phyloP scores from a whole-genome alignment of 805 yeast genomes.

The Cephaloascus albidus region DNA sequence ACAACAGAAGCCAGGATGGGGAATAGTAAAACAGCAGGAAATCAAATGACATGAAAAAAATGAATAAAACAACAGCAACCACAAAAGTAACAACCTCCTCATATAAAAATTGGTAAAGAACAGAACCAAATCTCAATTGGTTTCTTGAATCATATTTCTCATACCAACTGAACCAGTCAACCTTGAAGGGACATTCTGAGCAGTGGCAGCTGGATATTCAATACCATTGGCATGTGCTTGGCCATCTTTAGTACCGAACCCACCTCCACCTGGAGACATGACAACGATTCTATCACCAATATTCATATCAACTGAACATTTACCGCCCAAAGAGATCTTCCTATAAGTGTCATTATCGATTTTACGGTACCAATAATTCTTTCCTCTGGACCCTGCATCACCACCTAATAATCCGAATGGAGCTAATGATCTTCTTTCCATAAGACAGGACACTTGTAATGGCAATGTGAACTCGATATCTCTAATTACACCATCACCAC shows the following conservation, averaged over 20 bases:
- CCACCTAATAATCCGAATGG: slow-evolving; percentile 91
- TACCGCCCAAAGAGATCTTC: slow-evolving; percentile 7
- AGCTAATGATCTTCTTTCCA: slow-evolving; percentile 76
- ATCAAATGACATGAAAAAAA: no score
- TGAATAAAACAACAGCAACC: no score
- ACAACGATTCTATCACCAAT: slow-evolving; percentile 31
- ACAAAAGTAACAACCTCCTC: no score
- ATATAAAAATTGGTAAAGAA: no score
- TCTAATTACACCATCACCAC: slow-evolving; percentile 93
- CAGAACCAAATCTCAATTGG: no score
- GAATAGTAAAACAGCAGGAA: no score
- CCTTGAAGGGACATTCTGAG: slow-evolving; percentile 11
- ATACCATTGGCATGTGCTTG: not conserved
- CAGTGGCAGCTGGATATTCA: slow-evolving; percentile 14
- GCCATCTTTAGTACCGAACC: slow-evolving; percentile 17
- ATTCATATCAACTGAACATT: slow-evolving; percentile 1
- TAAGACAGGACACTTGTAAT: slow-evolving; percentile 68
- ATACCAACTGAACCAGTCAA: slow-evolving; percentile 27
- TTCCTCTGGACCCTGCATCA: slow-evolving; percentile 62
- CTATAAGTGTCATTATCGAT: slow-evolving; percentile 10
- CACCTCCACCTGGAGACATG: slow-evolving; percentile 37
- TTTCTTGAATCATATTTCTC: slow-evolving; percentile 22
- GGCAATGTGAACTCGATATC: slow-evolving; percentile 84
- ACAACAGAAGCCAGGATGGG: no score
- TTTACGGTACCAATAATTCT: slow-evolving; percentile 22